Conservation (phyloP, 169 alveolate genomes). For the Plasmodium adleri region DNA sequence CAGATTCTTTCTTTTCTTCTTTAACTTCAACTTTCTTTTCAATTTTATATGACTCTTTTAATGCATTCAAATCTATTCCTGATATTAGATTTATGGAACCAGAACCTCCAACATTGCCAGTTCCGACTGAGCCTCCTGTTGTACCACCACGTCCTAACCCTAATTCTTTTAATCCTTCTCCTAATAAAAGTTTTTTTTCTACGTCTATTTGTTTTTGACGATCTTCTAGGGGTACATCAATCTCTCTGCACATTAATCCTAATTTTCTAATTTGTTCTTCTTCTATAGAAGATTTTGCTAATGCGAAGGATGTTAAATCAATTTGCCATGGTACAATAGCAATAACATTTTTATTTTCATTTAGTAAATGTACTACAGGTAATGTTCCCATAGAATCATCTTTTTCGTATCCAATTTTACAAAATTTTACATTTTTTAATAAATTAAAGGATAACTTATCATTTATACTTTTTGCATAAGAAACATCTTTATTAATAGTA, state of each 20-base stretch:
- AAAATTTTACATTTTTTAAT: conserved; percentile 56
- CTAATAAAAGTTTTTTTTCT: conserved; percentile 81
- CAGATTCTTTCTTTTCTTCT: conserved; percentile 60
- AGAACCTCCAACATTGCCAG: conserved; percentile 4
- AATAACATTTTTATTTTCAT: conserved; percentile 25
- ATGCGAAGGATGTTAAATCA: conserved; percentile 59
- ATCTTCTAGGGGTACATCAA: conserved; percentile 61
- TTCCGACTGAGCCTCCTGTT: conserved; percentile 7
- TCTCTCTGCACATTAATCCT: conserved; percentile 39
- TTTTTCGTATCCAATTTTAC: conserved; percentile 67
- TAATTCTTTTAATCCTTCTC: conserved; percentile 84
- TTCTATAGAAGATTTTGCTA: conserved; percentile 77
- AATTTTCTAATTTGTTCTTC: conserved; percentile 60
- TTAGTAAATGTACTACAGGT: conserved; percentile 63
- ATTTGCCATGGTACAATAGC: conserved; percentile 75
- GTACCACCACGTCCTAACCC: conserved; percentile 75
- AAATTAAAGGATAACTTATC: conserved; percentile 77
- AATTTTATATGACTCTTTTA: conserved; percentile 79
- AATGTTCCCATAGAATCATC: conserved; percentile 48
- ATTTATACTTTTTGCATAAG: conserved; percentile 19
- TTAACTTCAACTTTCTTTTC: conserved; percentile 77
- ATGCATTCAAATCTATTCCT: conserved; percentile 79
- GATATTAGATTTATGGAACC: conserved; percentile 51
- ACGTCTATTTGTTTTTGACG: conserved; percentile 58
- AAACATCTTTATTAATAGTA: conserved; percentile 8